Evolutionary conservation across 2,329 filamentous ascomycete species (phyloP).

Genomic region (Trichoderma semiorbis): DNA sequence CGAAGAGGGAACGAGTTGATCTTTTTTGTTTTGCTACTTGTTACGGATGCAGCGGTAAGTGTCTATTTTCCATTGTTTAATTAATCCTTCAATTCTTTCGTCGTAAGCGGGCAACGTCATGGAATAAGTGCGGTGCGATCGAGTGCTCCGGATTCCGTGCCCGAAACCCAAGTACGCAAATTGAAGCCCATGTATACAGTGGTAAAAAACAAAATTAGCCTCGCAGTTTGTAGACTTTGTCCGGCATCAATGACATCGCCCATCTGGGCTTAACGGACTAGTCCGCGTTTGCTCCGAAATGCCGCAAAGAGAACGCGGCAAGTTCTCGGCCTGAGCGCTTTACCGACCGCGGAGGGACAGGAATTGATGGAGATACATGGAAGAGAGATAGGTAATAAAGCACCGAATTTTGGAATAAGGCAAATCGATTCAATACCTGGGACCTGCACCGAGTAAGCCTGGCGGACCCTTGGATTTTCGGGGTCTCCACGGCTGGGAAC

Average conservation of each 20-base stretch:
- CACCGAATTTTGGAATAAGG: not conserved
- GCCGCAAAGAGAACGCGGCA: not conserved
- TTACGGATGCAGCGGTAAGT: slow-evolving; percentile 3
- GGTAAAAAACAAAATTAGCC: not conserved
- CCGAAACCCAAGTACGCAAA: not conserved
- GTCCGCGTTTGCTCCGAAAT: not conserved
- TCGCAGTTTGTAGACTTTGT: not conserved
- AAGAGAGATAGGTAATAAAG: not conserved
- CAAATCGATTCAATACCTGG: not conserved
- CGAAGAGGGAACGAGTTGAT: not conserved
- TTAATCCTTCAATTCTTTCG: not conserved
- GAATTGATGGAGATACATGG: not conserved
- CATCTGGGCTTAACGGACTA: not conserved
- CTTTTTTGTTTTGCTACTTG: not conserved
- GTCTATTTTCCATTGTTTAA: not conserved
- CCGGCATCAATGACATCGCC: not conserved
- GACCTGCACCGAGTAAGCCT: not conserved
- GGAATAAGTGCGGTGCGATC: not conserved
- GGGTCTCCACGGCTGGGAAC: not conserved
- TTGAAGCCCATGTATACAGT: not conserved
- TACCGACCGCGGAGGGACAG: not conserved
- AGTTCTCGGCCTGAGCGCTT: not conserved
- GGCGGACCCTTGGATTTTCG: not conserved
- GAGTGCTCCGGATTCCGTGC: not conserved
- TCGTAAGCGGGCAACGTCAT: not conserved